Conservation (phyloP, 2,329 filamentous ascomycete genomes). For the Phoma herbarum region DNA sequence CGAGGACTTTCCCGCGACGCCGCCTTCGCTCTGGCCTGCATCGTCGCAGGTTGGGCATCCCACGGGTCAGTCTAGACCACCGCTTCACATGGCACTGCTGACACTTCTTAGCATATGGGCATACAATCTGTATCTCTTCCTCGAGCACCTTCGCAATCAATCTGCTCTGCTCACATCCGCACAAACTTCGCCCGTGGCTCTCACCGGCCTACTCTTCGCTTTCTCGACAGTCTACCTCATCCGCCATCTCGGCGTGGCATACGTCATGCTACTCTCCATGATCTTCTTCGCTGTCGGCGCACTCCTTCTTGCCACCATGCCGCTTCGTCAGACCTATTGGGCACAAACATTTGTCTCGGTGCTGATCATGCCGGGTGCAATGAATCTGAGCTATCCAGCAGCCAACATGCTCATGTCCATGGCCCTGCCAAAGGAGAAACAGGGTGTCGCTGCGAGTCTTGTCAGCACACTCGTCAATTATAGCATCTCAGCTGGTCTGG, state of each 20-base stretch:
- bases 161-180: not conserved
- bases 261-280: not conserved
- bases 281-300: not conserved
- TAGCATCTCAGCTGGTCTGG: not conserved
- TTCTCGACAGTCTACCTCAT: not conserved
- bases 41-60: not conserved
- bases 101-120: not conserved
- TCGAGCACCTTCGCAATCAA: not conserved
- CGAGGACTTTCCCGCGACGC: not conserved
- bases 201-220: not conserved
- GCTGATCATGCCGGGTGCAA: not conserved
- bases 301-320: not conserved
- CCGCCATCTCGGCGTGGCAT: not conserved
- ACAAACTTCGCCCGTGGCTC: not conserved
- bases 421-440: not conserved
- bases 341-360: not conserved
- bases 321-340: not conserved
- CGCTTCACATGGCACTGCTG: not conserved
- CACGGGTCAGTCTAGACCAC: not conserved
- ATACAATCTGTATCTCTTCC: not conserved
- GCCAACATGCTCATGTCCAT: not conserved
- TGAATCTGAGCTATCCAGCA: not conserved
- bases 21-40: not conserved
- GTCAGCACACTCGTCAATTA: not conserved
- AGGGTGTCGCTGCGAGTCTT: not conserved